Conservation (phyloP, 306 rosid genomes). For the Erythrophleum fordii region DNA sequence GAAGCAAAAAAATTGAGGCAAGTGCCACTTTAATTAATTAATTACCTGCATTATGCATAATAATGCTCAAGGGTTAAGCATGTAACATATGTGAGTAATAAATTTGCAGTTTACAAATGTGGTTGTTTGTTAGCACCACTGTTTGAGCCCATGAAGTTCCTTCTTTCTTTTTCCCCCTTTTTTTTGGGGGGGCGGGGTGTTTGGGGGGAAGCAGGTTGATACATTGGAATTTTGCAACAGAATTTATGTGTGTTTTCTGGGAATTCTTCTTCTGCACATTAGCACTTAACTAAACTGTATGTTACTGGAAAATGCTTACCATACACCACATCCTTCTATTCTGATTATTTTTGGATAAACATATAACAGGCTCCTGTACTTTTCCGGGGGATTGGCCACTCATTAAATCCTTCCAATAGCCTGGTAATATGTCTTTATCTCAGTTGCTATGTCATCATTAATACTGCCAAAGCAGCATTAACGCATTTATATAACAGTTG, state of each 20-base stretch:
- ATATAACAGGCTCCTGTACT: constrained; percentile 91
- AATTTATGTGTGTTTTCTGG: background rate
- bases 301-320: constrained; percentile 14
- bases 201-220: background rate
- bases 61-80: background rate
- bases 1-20: constrained; percentile 81
- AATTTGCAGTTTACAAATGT: background rate
- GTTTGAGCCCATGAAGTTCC: constrained; percentile 11
- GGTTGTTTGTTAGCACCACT: background rate
- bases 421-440: constrained; percentile 66
- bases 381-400: constrained; percentile 93
- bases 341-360: constrained; percentile 37
- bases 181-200: background rate
- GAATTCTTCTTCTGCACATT: background rate
- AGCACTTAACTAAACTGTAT: background rate
- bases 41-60: constrained; percentile 19
- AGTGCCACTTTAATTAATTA: constrained; percentile 40
- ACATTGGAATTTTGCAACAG: background rate
- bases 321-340: constrained; percentile 19
- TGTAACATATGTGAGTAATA: background rate
- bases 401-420: constrained; percentile 79
- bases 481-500: constrained; percentile 5
- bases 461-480: background rate
- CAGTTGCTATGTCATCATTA: constrained; percentile 18
- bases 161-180: background rate